Base-by-base conservation (phyloP, 1,139 yeast species). In the Lodderomyces parapsilosis region DNA sequence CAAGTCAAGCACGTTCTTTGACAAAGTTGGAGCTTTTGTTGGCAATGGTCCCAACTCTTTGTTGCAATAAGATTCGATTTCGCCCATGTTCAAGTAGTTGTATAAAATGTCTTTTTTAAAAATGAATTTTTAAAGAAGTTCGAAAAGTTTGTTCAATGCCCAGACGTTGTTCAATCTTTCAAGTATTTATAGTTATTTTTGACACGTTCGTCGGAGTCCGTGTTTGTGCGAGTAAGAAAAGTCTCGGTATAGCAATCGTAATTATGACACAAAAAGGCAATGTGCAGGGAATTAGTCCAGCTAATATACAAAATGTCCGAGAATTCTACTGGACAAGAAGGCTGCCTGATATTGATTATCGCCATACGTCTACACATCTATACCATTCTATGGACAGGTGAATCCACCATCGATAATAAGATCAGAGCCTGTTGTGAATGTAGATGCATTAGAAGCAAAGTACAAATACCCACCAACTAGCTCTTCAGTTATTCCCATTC, bases 321-420 rank as follows among this genome's bases (percentile, higher is more conserved):
- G n/a, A n/a, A n/a, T n/a, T n/a, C n/a, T n/a, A n/a, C n/a, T n/a
- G n/a, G n/a, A n/a, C n/a, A n/a, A n/a, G n/a, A n/a, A n/a, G n/a
- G n/a, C n/a, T n/a, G n/a, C n/a, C n/a, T n/a, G n/a, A n/a, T n/a
- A n/a, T n/a, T n/a, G n/a, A n/a, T n/a, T n/a, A n/a, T n/a, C n/a
- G n/a, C n/a, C n/a, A n/a, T n/a, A n/a, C n/a, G n/a, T n/a, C n/a
- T n/a, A n/a, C n/a, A n/a, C n/a, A n/a, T n/a, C n/a, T n/a, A n/a
- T n/a, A n/a, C n/a, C n/a, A n/a, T 44, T n/a, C n/a, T 60, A 67
- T 52, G 74, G 73, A 37, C 70, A 72, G 47, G 66, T 56, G 73
- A 86, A 87, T 41, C 96, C 96, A 54, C 96, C 96, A 57, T 88
- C 96, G 44, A 88, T 95, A 51, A 85, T 71, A 53, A 88, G 66